Base-by-base conservation (phyloP, 2,329 filamentous ascomycete genomes). In the Dactylellina haptotyla region DNA sequence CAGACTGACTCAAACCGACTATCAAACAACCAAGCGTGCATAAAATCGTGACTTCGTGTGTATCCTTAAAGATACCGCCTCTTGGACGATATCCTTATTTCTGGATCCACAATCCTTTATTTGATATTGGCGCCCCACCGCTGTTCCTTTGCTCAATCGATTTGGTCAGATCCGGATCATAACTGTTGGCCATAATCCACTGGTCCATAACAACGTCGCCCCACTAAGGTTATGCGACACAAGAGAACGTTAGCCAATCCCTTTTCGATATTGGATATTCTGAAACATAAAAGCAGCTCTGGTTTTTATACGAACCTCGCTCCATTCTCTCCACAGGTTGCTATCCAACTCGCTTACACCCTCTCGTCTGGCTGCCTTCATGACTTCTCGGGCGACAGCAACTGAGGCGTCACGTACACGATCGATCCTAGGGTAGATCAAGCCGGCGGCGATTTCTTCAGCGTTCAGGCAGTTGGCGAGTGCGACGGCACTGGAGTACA, bases 321-420 rank as follows among this genome's bases (percentile, higher is more conserved):
- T 73, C 69, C 69, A 73, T 43, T 73, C 69, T 66, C 69, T 51
- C 69, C 69, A 73, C 18, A 73, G 30, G 32, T 25, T 41, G 23
- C 66, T 61, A 39, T 73, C 69, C 14, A 73, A 57, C 23, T 28
- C 16, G 48, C 69, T 73, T 1, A 73, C 69, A 23, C 69, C 90
- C 78, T 92, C 92, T 76, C 89, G 85, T 78, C 96, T 90, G 5
- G 94, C 93, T 16, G 91, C 89, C 81, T 95, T 94, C 86, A 98
- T 97, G 77, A 97, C 69, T 16, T 73, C 69, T 34, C 69, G 93
- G 82, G 94, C 92, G 50, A 92, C 88, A 25, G 93, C 92, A 28
- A 98, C 93, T 51, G 91, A 82, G 70, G 96, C 93, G 26, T 97
- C 92, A 45, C 94, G 88, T 76, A 99, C 96, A 75, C 95, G 91